Evolutionary conservation across 768 basidiomycete species (phyloP).

Genomic region (Leucocoprinus leucothites): DNA sequence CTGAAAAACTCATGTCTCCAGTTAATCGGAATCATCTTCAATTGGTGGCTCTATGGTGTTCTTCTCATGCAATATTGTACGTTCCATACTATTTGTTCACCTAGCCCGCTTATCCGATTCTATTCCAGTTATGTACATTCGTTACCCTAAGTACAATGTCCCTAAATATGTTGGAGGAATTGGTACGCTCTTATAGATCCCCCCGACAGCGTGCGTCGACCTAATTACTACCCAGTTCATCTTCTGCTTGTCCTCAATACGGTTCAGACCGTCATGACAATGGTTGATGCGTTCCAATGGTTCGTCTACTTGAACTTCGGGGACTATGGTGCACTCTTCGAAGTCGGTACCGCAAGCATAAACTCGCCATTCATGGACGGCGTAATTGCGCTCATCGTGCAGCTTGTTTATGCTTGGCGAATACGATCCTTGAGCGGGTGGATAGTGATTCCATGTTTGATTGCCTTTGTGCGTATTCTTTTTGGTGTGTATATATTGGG

Average conservation of each 20-base stretch:
- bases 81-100: too few relatives aligned
- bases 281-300: slow-evolving; percentile 6
- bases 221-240: not conserved
- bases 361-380: slow-evolving; percentile 8
- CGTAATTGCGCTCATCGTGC: slow-evolving; percentile 1
- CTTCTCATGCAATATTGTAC: too few relatives aligned
- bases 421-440: not conserved
- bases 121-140: not conserved
- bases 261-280: slow-evolving; percentile 7
- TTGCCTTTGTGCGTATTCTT: not conserved
- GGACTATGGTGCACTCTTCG: not conserved
- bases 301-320: slow-evolving; percentile 6
- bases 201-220: too few relatives aligned
- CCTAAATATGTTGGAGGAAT: not conserved
- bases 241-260: slow-evolving; percentile 3
- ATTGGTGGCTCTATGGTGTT: too few relatives aligned
- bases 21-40: too few relatives aligned
- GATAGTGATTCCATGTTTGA: not conserved
- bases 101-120: too few relatives aligned
- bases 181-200: too few relatives aligned
- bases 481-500: too few relatives aligned
- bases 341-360: not conserved
- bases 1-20: too few relatives aligned
- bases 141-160: not conserved
- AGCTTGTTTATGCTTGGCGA: slow-evolving; percentile 6